phyloP scores from a whole-genome alignment of 2,329 filamentous ascomycete genomes.

The Malbranchea zuffiana region DNA sequence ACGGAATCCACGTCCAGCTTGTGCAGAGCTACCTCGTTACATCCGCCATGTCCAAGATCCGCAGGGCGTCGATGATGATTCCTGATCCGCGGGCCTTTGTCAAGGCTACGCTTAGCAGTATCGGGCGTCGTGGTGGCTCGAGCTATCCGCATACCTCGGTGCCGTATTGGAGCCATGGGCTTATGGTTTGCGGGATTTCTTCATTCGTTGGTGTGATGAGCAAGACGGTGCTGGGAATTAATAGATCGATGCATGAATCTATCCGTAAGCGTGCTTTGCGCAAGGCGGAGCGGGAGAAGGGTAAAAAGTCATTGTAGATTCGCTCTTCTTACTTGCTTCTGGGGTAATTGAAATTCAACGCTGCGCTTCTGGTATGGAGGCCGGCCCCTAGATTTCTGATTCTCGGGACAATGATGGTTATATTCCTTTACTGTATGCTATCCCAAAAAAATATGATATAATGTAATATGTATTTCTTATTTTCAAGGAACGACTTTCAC shows the following conservation, averaged over 20 bases:
- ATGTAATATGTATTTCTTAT: too few relatives aligned
- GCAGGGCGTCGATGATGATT: constrained; percentile 63
- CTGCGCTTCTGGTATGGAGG: too few relatives aligned
- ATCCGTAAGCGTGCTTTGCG: constrained; percentile 72
- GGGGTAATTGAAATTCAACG: too few relatives aligned
- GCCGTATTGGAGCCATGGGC: constrained; percentile 82
- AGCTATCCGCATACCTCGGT: constrained; percentile 73
- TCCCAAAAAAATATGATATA: too few relatives aligned
- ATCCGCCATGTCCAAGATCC: constrained; percentile 94
- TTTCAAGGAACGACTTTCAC: too few relatives aligned
- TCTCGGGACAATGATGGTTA: too few relatives aligned
- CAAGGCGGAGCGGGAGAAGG: constrained; percentile 74
- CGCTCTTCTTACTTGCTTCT: background rate
- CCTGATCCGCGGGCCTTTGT: constrained; percentile 79
- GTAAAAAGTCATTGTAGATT: constrained; percentile 32
- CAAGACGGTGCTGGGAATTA: constrained; percentile 47
- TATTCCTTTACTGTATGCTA: too few relatives aligned
- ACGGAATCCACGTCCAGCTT: constrained; percentile 80
- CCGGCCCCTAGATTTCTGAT: too few relatives aligned
- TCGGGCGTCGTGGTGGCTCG: constrained; percentile 67
- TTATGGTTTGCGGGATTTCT: constrained; percentile 73
- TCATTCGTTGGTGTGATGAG: constrained; percentile 50
- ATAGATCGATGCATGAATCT: constrained; percentile 63
- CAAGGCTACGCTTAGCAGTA: constrained; percentile 61
- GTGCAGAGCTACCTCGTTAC: constrained; percentile 88